A percentile compares a stretch with the other conserved stretches of the same genome.
Evolutionary conservation across 2,329 filamentous ascomycete species (phyloP).

Genomic region (Penicillium sp.): DNA sequence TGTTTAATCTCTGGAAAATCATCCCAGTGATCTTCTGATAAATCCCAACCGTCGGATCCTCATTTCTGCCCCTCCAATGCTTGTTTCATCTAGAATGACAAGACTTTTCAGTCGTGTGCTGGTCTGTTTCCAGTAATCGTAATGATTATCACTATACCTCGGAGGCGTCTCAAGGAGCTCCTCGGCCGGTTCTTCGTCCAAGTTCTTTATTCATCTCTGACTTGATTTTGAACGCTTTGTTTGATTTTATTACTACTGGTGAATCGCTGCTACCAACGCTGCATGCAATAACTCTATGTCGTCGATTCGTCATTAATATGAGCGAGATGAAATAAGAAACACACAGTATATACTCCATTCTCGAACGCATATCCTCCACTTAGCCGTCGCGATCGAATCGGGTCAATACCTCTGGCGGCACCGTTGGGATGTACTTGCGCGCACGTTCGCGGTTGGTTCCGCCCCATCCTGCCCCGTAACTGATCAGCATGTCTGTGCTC

Average conservation of each 20-base stretch:
- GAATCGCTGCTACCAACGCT: background rate
- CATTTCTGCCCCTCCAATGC: constrained; percentile 1
- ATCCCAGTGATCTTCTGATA: background rate
- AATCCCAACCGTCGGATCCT: background rate
- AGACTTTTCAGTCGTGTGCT: constrained; percentile 5
- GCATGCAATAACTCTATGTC: background rate
- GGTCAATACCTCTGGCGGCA: constrained; percentile 89
- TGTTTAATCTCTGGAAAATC: constrained; percentile 4
- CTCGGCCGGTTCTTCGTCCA: background rate
- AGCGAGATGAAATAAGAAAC: constrained; percentile 3
- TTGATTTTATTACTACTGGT: background rate
- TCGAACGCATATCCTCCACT: constrained; percentile 15
- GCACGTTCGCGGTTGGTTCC: constrained; percentile 90
- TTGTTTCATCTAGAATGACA: constrained; percentile 19
- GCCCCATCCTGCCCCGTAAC: constrained; percentile 92
- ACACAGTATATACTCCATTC: constrained; percentile 8
- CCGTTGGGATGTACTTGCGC: constrained; percentile 92
- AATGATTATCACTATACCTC: constrained; percentile 25
- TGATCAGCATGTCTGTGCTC: constrained; percentile 95
- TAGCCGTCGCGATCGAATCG: constrained; percentile 70
- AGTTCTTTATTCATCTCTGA: background rate
- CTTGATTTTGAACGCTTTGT: background rate
- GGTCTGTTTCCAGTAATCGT: constrained; percentile 22
- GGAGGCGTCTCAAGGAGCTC: constrained; percentile 5
- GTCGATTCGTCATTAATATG: constrained; percentile 11